phyloP scores from a whole-genome alignment of 2,329 filamentous ascomycete species.

The Passalora sequoiae region DNA sequence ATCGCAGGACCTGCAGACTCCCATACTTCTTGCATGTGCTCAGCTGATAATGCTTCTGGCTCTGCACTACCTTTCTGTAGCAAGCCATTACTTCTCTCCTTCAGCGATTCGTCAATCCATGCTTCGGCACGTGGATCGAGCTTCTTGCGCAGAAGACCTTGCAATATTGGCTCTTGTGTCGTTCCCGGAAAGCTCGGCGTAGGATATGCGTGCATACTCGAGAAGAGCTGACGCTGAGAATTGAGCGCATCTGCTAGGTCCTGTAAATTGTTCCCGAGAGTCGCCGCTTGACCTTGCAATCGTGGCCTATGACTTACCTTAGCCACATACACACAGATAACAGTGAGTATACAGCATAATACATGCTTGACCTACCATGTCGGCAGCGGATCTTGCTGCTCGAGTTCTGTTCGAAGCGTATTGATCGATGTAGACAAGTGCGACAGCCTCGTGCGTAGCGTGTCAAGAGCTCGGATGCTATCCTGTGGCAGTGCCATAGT shows the following conservation, averaged over 20 bases:
- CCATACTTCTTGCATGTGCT: slow-evolving; percentile 58
- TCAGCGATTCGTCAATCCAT: slow-evolving; percentile 54
- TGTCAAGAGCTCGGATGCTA: slow-evolving; percentile 29
- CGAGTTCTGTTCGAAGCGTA: slow-evolving; percentile 26
- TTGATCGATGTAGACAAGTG: slow-evolving; percentile 27
- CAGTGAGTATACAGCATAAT: slow-evolving; percentile 3
- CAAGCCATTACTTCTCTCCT: slow-evolving; percentile 8
- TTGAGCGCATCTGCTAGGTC: slow-evolving; percentile 61
- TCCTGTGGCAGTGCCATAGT: slow-evolving; percentile 24
- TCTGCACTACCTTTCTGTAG: slow-evolving; percentile 46
- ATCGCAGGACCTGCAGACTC: slow-evolving; percentile 49
- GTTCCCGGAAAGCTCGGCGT: slow-evolving; percentile 64
- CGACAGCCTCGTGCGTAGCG: slow-evolving; percentile 31
- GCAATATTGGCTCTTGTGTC: slow-evolving; percentile 57
- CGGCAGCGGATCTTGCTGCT: slow-evolving; percentile 29
- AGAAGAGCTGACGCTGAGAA: slow-evolving; percentile 63
- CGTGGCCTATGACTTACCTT: slow-evolving; percentile 30
- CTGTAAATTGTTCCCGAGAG: slow-evolving; percentile 55
- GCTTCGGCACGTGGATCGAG: slow-evolving; percentile 72
- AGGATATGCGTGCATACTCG: slow-evolving; percentile 67
- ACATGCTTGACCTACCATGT: slow-evolving; percentile 32
- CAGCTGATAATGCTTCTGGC: slow-evolving; percentile 34
- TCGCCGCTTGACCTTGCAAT: slow-evolving; percentile 27
- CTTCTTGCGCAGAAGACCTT: slow-evolving; percentile 73
- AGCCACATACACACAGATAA: slow-evolving; percentile 9